These are phyloP conservation scores for Trypanosoma avium DNA, from an alignment of 208 protist genomes.

Conservation along the genomic window DNA sequence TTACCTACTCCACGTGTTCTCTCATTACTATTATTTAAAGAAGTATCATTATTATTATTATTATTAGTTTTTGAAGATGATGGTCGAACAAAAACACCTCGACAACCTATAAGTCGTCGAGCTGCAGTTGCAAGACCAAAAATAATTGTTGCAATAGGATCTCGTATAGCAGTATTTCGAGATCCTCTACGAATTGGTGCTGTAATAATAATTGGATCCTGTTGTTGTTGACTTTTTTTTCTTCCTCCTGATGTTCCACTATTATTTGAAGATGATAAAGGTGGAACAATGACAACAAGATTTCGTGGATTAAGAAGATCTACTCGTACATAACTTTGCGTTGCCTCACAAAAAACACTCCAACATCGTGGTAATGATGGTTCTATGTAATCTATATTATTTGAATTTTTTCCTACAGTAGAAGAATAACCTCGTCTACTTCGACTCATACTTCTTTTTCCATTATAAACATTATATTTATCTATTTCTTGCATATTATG, in stretches of 20 bases:
- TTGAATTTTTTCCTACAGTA: too few species aligned
- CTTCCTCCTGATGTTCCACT: background rate
- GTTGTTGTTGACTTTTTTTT: background rate
- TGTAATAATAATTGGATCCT: conserved; percentile 5
- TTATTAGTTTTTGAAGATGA: background rate
- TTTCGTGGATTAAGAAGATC: conserved; percentile 25
- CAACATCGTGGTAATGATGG: conserved; percentile 10
- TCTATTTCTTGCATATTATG: background rate
- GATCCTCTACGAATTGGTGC: conserved; percentile 20
- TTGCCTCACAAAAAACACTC: conserved; percentile 1
- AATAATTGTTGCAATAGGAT: conserved; percentile 44
- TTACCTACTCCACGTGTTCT: too few species aligned
- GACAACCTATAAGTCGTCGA: conserved; percentile 38
- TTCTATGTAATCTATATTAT: background rate
- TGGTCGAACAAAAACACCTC: conserved; percentile 12
- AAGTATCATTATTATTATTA: background rate
- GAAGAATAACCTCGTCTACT: background rate
- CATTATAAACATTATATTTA: background rate
- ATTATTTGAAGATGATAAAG: background rate
- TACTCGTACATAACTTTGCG: conserved; percentile 28
- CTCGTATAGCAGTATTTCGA: conserved; percentile 30
- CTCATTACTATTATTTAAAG: too few species aligned
- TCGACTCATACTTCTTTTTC: background rate
- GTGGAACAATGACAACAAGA: conserved; percentile 12
- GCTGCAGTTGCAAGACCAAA: conserved; percentile 43